Evolutionary conservation across 1,139 yeast species (phyloP).

Genomic region (Geotrichum fermentans): DNA sequence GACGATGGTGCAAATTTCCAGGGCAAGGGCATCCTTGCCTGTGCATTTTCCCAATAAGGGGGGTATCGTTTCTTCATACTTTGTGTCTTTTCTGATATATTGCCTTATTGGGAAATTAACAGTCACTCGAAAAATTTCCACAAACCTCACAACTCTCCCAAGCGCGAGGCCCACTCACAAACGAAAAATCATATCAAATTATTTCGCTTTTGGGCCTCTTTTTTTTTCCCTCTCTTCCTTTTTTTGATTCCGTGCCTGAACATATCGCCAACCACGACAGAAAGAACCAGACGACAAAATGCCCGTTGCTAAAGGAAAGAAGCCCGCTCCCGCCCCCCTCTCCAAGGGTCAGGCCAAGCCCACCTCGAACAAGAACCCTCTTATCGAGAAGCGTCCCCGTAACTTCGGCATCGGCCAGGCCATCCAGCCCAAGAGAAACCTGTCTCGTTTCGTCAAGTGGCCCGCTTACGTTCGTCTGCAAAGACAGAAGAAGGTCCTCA

Average conservation of each 20-base stretch:
- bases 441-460: conserved; percentile 95
- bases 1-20: too few relatives aligned
- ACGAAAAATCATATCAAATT: too few relatives aligned
- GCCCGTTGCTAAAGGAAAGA: conserved; percentile 60
- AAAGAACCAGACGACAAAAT: conserved; percentile 30
- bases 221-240: background rate
- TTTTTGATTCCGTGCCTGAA: background rate
- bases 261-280: background rate
- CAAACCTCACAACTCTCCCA: too few relatives aligned
- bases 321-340: conserved; percentile 91
- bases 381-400: conserved; percentile 82
- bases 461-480: conserved; percentile 95
- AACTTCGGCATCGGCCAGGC: conserved; percentile 95
- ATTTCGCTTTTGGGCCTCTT: conserved; percentile 15
- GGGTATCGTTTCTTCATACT: too few relatives aligned
- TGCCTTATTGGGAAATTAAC: too few relatives aligned
- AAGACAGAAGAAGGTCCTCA: conserved; percentile 95
- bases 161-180: too few relatives aligned
- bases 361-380: conserved; percentile 54
- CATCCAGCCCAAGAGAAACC: conserved; percentile 92
- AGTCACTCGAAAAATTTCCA: too few relatives aligned
- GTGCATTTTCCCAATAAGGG: too few relatives aligned
- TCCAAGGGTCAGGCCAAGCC: conserved; percentile 42
- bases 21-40: too few relatives aligned
- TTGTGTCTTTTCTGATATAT: too few relatives aligned